Conservation (phyloP, 169 alveolate genomes). For the Eimeria necatrix region DNA sequence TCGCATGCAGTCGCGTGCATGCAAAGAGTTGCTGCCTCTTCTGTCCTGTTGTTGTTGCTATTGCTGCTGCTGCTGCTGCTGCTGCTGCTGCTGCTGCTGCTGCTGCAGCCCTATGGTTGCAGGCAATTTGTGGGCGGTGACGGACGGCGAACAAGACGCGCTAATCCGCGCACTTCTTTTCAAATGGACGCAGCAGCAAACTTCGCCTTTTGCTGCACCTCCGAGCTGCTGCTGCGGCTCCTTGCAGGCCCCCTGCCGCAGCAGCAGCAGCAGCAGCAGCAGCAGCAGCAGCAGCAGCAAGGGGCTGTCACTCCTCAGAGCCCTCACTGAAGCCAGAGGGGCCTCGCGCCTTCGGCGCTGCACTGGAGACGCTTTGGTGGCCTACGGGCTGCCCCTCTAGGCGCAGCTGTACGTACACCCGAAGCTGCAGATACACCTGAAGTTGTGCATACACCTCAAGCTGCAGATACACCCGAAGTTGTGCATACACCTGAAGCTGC, state of each 20-base stretch:
- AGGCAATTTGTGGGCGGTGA: constrained; percentile 86
- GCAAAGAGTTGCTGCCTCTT: neutral
- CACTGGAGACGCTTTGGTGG: constrained; percentile 86
- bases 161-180: constrained; percentile 85
- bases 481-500: constrained; percentile 5
- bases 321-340: constrained; percentile 85
- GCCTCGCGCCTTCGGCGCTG: constrained; percentile 85
- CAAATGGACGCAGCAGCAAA: constrained; percentile 87
- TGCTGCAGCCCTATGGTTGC: constrained; percentile 83
- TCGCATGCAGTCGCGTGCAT: too few relatives aligned
- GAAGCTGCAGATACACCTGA: neutral
- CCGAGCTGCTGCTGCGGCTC: constrained; percentile 60
- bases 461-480: neutral
- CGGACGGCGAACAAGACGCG: constrained; percentile 87
- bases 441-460: neutral
- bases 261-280: neutral
- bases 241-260: neutral
- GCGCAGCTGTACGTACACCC: neutral
- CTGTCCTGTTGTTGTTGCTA: neutral
- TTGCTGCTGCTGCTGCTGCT: constrained; percentile 32
- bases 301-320: constrained; percentile 84
- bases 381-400: constrained; percentile 85
- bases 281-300: constrained; percentile 52
- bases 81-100: constrained; percentile 58
- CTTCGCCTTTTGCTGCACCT: constrained; percentile 79